Percentiles rank a stretch among this genome's conserved stretches.
Evolutionary conservation across 192 early-diverging fungal genomes (phyloP).

Genomic region (Backusella sp.): DNA sequence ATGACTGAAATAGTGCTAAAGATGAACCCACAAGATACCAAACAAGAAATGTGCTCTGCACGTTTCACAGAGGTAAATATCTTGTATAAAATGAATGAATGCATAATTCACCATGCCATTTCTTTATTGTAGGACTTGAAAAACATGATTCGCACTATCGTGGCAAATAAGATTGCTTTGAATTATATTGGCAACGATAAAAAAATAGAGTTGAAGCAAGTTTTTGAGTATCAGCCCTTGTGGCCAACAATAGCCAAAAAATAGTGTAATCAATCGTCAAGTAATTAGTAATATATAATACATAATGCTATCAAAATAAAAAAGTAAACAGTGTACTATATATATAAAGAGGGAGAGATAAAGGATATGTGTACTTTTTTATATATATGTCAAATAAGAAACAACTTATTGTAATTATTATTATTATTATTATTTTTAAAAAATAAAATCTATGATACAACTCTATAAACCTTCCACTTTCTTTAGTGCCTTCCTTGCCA

Average conservation of each 20-base stretch:
- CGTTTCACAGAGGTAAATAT: conserved; percentile 25
- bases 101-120: background rate
- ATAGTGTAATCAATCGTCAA: background rate
- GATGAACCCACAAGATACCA: background rate
- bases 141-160: conserved; percentile 23
- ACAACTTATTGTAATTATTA: background rate
- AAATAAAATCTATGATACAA: conserved; percentile 1
- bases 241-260: conserved; percentile 22
- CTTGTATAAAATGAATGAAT: too few relatives aligned
- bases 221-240: conserved; percentile 34
- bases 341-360: background rate
- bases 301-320: background rate
- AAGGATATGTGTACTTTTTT: background rate
- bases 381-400: background rate
- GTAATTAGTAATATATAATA: background rate
- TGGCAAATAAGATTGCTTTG: conserved; percentile 30
- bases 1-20: conserved; percentile 13
- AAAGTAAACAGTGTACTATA: too few relatives aligned
- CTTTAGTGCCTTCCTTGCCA: background rate
- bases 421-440: background rate
- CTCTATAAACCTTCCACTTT: background rate
- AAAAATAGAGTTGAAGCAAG: background rate
- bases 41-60: conserved; percentile 27
- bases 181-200: background rate
- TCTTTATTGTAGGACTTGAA: conserved; percentile 23